Percentiles rank a stretch among this genome's conserved stretches.
Conservation (phyloP, 176 grass and related monocot genomes). For the Avena insularis region DNA sequence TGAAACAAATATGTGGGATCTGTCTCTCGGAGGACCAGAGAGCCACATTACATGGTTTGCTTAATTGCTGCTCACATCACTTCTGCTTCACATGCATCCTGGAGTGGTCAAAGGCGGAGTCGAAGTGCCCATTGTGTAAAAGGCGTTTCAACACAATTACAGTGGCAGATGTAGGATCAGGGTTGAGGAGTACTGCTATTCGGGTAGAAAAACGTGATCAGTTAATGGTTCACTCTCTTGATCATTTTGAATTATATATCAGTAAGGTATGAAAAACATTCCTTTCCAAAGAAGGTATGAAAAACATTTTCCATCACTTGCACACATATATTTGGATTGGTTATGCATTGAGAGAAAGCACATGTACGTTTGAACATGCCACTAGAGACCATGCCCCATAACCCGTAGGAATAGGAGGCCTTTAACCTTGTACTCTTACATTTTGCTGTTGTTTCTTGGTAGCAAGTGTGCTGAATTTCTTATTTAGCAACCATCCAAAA, state of each 20-base stretch:
- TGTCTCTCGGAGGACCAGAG: conserved; percentile 71
- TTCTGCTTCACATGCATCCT: conserved; percentile 81
- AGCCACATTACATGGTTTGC: conserved; percentile 61
- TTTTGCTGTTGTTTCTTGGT: neutral
- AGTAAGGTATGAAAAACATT: too few species aligned
- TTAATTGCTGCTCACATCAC: conserved; percentile 81
- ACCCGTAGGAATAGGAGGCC: neutral
- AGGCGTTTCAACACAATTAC: conserved; percentile 71
- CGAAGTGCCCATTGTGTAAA: conserved; percentile 71
- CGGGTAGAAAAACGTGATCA: conserved; percentile 73
- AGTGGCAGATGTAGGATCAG: conserved; percentile 53
- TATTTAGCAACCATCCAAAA: conserved; percentile 18
- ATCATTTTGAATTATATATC: conserved; percentile 15
- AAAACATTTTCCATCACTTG: neutral
- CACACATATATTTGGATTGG: neutral
- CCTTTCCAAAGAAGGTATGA: too few species aligned
- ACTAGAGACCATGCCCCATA: neutral
- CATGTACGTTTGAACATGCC: neutral
- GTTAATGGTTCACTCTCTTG: conserved; percentile 49
- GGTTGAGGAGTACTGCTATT: conserved; percentile 57
- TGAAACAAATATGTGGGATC: conserved; percentile 63
- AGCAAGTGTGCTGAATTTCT: neutral
- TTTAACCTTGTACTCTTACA: neutral
- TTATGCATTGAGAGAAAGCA: neutral
- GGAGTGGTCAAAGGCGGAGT: conserved; percentile 84